Base-by-base conservation (phyloP, 164 flowering plant species). In the Buxus sempervirens region DNA sequence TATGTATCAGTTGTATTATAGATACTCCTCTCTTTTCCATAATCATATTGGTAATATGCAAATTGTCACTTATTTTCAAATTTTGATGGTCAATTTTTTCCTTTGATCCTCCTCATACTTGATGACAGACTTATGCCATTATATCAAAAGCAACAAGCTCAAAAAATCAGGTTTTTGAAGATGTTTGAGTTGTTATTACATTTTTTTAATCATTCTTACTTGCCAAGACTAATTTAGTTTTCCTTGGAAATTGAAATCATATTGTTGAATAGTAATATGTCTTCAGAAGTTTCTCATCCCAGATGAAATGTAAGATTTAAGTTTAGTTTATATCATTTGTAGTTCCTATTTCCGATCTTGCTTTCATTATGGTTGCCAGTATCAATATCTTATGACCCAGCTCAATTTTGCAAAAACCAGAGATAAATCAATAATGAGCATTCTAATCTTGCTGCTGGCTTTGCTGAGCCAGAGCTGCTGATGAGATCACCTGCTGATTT, bases 81-180 rank as follows among this genome's bases (percentile, higher is more conserved):
- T 67, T 21, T 69, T 16, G 21, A 16, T 56, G 51, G 51, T 10
- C 36, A 19, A 18, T 68, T 48, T 71, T 48, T 62, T 13, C 64
- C 65, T 51, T 48, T 66, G 42, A 58, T 58, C 4, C 54, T 22
- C 51, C 48, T 0, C 58, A 12, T 32, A 60, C n/a, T 69, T 20
- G 65, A n/a, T 32, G 38, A 32, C 89, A 92, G 96, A 90, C 90
- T 57, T 90, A 85, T 75, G 94, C 93, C 61, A 77, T 92, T 54
- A 87, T 92, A 70, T 92, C 98, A 55, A 85, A 82, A 66, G 94
- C 85, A 73, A 73, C 93, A 64, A 78, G 79, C 76, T 82, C 91
- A 42, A 62, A 70, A 54, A 71, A 90, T 80, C 98, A 90, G 96
- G 97, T 92, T 58, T 12, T 77, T 62, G 4, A 15, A 67, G 16